A percentile compares a stretch with the other conserved stretches of the same genome.
phyloP scores from a whole-genome alignment of 1,284 basidiomycete genomes.

The Ceratobasidium sp. region DNA sequence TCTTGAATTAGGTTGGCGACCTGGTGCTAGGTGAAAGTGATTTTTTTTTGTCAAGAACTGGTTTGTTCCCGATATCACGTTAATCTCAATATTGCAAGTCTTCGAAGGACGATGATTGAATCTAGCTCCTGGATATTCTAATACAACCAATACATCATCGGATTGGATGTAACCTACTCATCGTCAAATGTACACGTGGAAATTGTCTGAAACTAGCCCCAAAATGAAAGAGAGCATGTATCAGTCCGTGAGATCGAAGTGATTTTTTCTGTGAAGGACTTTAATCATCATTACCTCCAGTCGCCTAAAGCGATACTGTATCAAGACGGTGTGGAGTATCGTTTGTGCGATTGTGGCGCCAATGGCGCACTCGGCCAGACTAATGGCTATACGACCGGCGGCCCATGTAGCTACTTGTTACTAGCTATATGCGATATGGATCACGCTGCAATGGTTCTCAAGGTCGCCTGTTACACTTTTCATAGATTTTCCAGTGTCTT shows the following conservation, averaged over 20 bases:
- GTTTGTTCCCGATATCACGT: slow-evolving; percentile 32
- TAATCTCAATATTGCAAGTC: background rate
- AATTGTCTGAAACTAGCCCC: slow-evolving; percentile 1
- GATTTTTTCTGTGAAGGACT: too few relatives aligned
- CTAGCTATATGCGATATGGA: slow-evolving; percentile 29
- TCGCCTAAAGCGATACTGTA: slow-evolving; percentile 25
- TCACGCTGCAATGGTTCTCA: slow-evolving; percentile 4
- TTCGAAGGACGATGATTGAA: background rate
- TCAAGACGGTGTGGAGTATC: slow-evolving; percentile 22
- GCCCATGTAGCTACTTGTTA: background rate
- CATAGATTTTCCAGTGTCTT: background rate
- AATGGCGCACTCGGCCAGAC: background rate
- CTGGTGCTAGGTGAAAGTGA: too few relatives aligned
- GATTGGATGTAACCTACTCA: background rate
- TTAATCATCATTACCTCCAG: too few relatives aligned
- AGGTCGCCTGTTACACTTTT: background rate
- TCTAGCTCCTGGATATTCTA: too few relatives aligned
- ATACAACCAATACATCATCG: slow-evolving; percentile 11
- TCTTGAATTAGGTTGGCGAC: too few relatives aligned
- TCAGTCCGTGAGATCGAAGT: too few relatives aligned
- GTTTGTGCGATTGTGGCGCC: slow-evolving; percentile 33
- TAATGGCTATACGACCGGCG: background rate
- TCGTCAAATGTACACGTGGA: background rate
- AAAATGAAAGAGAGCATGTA: slow-evolving; percentile 32
- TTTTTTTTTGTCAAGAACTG: too few relatives aligned